Evolutionary conservation across 2,329 filamentous ascomycete genomes (phyloP), one percentile per base, ranked within the genome.

Genomic region (Neonectria sp.): DNA sequence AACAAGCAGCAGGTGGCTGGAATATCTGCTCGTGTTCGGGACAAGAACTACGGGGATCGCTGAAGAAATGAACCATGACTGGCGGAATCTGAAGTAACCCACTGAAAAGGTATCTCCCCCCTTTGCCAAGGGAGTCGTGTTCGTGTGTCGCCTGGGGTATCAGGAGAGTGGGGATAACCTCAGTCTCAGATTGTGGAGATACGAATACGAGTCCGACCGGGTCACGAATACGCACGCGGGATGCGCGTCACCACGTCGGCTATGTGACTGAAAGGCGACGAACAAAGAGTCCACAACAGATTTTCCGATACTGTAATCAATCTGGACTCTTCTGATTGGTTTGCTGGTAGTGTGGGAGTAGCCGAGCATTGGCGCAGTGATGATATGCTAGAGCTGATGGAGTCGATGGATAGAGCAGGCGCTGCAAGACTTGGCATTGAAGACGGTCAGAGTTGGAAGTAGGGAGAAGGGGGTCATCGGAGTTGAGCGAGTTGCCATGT

Each of bases 151-250:
- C 11, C n/a, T 24, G 17, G 49, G 49, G n/a, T n/a, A 21, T 33
- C 6, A 3, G 31, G 29, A 45, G 29, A 35, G 49, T 51, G 48
- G 31, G n/a, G 49, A 53, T 35, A 53, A 29, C 49, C n/a, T 33
- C 27, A 33, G 29, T 9, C 17, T 33, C 49, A 13, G 4, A 35
- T 27, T 35, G n/a, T 13, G 49, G 21, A n/a, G 31, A 24, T 53
- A 13, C 49, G 49, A 53, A 53, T 53, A 53, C 49, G 49, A 53
- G 29, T 21, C 29, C 49, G 49, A 53, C 5, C 1, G 9, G 49
- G 29, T 35, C 17, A 24, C 49, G 49, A 53, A 53, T 53, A 53
- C 49, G 49, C 17, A 13, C 31, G 3, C 17, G 11, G 49, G n/a
- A 21, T 15, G 25, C 4, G 27, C 49, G 15, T 21, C 29, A n/a